Evolutionary conservation across 495 filamentous ascomycete species (phyloP).

Genomic region (Lasiosphaeria hispida): DNA sequence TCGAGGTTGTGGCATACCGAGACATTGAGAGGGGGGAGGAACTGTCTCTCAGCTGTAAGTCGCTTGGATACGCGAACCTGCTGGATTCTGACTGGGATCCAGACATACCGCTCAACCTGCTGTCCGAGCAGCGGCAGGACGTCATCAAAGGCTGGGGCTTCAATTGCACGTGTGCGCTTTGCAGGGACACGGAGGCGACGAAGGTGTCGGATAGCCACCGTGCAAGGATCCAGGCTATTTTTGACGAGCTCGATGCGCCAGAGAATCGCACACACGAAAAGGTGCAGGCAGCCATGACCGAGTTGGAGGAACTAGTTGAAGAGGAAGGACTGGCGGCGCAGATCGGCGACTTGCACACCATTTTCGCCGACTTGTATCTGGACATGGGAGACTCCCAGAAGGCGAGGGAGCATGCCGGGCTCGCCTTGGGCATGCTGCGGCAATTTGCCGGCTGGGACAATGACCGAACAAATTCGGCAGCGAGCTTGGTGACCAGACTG

Average conservation of each 20-base stretch:
- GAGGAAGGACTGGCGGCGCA: conserved; percentile 28
- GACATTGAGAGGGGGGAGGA: conserved; percentile 32
- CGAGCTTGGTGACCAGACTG: conserved; percentile 17
- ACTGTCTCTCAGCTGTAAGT: conserved; percentile 31
- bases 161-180: conserved; percentile 33
- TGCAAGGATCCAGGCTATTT: conserved; percentile 23
- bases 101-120: conserved; percentile 29
- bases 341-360: conserved; percentile 28
- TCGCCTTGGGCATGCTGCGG: conserved; percentile 18
- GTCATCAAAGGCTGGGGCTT: conserved; percentile 33
- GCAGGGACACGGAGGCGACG: conserved; percentile 5
- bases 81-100: background rate
- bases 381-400: conserved; percentile 12
- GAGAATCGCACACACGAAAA: conserved; percentile 17
- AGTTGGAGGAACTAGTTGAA: conserved; percentile 22
- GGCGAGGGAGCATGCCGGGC: conserved; percentile 20
- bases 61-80: background rate
- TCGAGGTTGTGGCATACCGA: conserved; percentile 33
- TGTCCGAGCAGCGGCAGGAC: conserved; percentile 20
- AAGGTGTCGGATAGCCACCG: conserved; percentile 24
- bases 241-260: conserved; percentile 20
- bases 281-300: conserved; percentile 13
- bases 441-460: conserved; percentile 30
- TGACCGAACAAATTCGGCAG: conserved; percentile 19
- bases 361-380: conserved; percentile 23